Base-by-base conservation (phyloP, 108 stramenopile genomes). In the Skeletonema marinoi region DNA sequence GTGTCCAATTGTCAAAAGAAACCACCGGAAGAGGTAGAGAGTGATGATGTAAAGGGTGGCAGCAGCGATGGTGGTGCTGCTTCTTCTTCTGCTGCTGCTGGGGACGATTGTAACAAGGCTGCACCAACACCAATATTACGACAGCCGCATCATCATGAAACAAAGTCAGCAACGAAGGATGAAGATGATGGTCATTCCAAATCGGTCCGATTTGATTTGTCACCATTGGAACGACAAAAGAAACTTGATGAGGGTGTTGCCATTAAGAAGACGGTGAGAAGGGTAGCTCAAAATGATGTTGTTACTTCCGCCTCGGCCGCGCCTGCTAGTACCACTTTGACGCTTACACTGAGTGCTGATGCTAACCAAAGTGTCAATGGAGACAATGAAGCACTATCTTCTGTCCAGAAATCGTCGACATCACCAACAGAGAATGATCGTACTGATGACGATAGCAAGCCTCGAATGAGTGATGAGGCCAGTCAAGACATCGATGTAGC, bases 171-270 rank as follows among this genome's bases (percentile, higher is more conserved):
- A 56, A 56, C 21, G 25, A 56, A 25, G 21, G 54, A 25, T 21
- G 54, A 56, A 25, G 25, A 25, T 10, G 54, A 56, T 10, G 54
- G 25, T 29, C 54, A 29, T 25, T 29, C 54, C 25, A 65, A 73
- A 73, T 32, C 32, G n/a, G 72, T 73, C 0, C 42, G 72, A 7
- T 73, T 73, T 65, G 42, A 50, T 50, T 46, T 64, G 19, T 56
- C 33, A 19, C 50, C 32, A 1, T 35, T 56, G 59, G 31, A 61
- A 56, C 54, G 54, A 56, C 6, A 56, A 56, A 56, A 56, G 54
- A 56, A 56, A 6, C 9, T 25, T 42, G 72, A 39, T 32, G 72
- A 0, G 29, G 60, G 13, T 59, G 17, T 19, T 64, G 41, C 44
- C 33, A 56, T 4, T 8, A 56, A 29, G 25, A 56, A 56, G 54